Evolutionary conservation across 176 grass and related monocot genomes (phyloP).

Genomic region (Pharus latifolius): DNA sequence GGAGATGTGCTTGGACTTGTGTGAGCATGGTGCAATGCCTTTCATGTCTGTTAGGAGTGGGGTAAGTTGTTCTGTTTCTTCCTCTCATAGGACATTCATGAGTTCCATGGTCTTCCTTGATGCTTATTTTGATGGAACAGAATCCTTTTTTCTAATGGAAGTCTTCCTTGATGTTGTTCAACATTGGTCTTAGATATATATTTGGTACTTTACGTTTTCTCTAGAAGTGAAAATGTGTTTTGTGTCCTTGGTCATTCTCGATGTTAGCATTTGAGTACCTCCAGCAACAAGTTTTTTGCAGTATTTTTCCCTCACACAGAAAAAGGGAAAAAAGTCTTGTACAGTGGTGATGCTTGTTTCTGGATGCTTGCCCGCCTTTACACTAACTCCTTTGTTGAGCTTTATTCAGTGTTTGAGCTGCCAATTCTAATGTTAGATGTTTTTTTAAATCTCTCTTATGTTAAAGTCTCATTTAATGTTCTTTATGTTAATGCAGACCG

Average conservation of each 20-base stretch:
- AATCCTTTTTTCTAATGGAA: too few relatives aligned
- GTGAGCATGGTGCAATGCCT: constrained; percentile 65
- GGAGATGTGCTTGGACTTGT: constrained; percentile 92
- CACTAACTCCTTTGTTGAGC: not conserved
- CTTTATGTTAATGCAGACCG: too few relatives aligned
- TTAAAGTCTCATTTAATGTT: not conserved
- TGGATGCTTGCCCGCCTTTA: not conserved
- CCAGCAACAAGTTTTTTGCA: not conserved
- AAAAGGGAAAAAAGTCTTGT: too few relatives aligned
- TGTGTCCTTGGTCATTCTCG: not conserved
- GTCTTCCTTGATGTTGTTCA: not conserved
- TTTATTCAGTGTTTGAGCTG: not conserved
- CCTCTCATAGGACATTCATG: not conserved
- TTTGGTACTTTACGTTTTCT: not conserved
- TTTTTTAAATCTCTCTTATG: not conserved
- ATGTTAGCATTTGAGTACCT: too few relatives aligned
- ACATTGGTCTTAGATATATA: not conserved
- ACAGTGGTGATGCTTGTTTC: not conserved
- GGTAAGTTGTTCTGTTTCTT: constrained; percentile 21
- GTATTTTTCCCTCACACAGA: too few relatives aligned
- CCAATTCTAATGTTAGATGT: too few relatives aligned
- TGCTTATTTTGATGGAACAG: too few relatives aligned
- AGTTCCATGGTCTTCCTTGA: not conserved
- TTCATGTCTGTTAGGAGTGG: constrained; percentile 93
- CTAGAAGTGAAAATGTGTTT: too few relatives aligned